phyloP scores from a whole-genome alignment of 225 moss, liverwort and hornwort species.

The Polytrichum formosum region DNA sequence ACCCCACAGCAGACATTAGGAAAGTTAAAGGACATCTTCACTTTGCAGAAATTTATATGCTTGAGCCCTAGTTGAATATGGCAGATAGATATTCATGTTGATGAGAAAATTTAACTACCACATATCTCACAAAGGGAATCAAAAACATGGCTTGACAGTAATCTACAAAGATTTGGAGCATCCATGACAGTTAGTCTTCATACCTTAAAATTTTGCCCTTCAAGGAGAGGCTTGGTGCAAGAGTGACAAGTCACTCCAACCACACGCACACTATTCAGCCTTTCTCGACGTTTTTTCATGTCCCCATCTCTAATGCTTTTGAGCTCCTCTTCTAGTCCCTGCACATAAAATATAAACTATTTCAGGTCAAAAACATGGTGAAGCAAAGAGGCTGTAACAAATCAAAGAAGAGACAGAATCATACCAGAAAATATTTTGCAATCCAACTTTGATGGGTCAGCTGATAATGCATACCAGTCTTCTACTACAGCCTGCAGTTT shows the following conservation, averaged over 20 bases:
- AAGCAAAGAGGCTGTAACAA: background rate
- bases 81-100: too few relatives aligned
- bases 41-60: too few relatives aligned
- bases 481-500: slow-evolving; percentile 1
- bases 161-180: background rate
- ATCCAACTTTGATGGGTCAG: background rate
- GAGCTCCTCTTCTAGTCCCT: slow-evolving; percentile 31
- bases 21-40: background rate
- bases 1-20: slow-evolving; percentile 6
- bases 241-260: slow-evolving; percentile 41
- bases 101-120: too few relatives aligned
- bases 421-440: background rate
- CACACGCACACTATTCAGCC: slow-evolving; percentile 24
- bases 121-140: background rate
- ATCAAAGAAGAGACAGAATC: background rate
- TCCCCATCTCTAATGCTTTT: slow-evolving; percentile 23
- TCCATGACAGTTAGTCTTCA: slow-evolving; percentile 1
- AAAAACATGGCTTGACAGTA: background rate
- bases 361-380: slow-evolving; percentile 1
- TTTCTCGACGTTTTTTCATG: slow-evolving; percentile 21
- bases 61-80: too few relatives aligned
- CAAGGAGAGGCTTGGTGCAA: slow-evolving; percentile 22
- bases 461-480: slow-evolving; percentile 15
- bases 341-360: slow-evolving; percentile 1
- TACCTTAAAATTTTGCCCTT: slow-evolving; percentile 27